phyloP scores from a whole-genome alignment of 495 filamentous ascomycete species.

The Chlorociboria aeruginascens region DNA sequence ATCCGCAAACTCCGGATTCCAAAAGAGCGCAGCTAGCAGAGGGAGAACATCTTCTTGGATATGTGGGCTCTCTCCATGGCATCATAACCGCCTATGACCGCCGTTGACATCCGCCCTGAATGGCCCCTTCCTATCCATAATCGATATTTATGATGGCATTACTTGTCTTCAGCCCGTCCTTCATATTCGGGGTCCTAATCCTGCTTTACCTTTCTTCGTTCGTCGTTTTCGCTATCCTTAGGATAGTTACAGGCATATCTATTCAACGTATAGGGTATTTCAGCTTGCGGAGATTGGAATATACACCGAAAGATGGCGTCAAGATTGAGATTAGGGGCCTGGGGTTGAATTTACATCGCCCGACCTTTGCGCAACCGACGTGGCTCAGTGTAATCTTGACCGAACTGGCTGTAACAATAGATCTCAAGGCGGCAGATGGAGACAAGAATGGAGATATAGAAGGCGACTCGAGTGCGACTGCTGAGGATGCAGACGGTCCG shows the following conservation, averaged over 20 bases:
- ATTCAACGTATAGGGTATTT: constrained; percentile 92
- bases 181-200: constrained; percentile 71
- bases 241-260: constrained; percentile 85
- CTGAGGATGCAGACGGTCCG: constrained; percentile 17
- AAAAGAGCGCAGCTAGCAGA: neutral
- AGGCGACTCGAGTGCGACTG: constrained; percentile 9
- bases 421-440: constrained; percentile 50
- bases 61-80: neutral
- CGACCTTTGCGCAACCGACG: constrained; percentile 92
- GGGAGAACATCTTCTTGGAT: too few relatives aligned
- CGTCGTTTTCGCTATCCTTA: constrained; percentile 83
- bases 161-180: constrained; percentile 45
- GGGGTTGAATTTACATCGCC: constrained; percentile 76
- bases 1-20: neutral
- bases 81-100: neutral
- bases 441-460: constrained; percentile 20
- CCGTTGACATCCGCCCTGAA: constrained; percentile 1
- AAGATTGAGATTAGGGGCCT: constrained; percentile 83
- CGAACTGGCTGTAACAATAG: constrained; percentile 73
- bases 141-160: constrained; percentile 14
- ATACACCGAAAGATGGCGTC: constrained; percentile 74
- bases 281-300: constrained; percentile 78
- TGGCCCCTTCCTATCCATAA: constrained; percentile 2
- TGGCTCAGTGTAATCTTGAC: constrained; percentile 86
- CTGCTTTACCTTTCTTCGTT: constrained; percentile 86